These are phyloP conservation scores for Nematodospora anomalae DNA, from an alignment of 1,139 yeast genomes.

Conservation along the genomic window DNA sequence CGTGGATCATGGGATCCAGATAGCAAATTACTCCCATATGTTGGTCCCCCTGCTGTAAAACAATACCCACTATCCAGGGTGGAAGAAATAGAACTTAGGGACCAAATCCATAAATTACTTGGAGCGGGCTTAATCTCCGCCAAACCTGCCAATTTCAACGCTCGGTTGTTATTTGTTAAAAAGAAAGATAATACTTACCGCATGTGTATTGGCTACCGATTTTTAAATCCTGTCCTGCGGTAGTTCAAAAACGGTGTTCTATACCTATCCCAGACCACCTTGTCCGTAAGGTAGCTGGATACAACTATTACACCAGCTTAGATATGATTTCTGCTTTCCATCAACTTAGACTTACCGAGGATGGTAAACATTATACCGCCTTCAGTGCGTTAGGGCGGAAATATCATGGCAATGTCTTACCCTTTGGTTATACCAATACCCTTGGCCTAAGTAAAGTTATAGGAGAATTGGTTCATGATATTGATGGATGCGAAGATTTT, in stretches of 20 bases:
- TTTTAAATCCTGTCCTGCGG: neutral
- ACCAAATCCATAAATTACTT: neutral
- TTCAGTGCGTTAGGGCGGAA: conserved; percentile 4
- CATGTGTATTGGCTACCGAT: neutral
- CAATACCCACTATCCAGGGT: neutral
- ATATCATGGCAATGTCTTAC: conserved; percentile 1
- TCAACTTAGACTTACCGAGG: conserved; percentile 1
- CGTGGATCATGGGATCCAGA: neutral
- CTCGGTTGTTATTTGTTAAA: neutral
- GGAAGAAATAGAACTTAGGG: neutral
- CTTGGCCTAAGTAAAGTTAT: conserved; percentile 2
- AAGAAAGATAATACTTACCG: neutral
- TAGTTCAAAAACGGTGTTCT: neutral
- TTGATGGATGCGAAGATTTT: conserved; percentile 1
- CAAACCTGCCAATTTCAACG: neutral
- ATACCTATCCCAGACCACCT: neutral
- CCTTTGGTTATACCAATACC: conserved; percentile 5
- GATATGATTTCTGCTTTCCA: conserved; percentile 4
- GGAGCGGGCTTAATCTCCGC: neutral
- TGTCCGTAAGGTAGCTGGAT: conserved; percentile 4
- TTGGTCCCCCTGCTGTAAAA: neutral
- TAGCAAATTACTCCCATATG: neutral
- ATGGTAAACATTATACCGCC: neutral
- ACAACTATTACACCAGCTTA: conserved; percentile 1
- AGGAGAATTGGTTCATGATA: conserved; percentile 4